Evolutionary conservation across 1,139 yeast genomes (phyloP).

Genomic region (Debaryomyces subglobosus): DNA sequence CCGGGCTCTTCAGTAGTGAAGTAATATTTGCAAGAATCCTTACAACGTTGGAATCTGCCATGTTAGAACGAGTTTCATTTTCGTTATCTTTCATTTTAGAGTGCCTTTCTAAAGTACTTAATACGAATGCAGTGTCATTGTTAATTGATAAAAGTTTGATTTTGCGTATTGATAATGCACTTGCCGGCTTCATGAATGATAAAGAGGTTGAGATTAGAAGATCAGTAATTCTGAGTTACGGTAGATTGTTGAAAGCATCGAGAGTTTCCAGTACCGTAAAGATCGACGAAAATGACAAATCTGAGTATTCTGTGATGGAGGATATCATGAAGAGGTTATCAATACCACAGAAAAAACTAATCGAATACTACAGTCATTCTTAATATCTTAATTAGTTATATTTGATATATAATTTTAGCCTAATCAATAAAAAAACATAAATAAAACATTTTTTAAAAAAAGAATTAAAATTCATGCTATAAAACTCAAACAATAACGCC

Average conservation of each 20-base stretch:
- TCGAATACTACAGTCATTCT: conserved; percentile 38
- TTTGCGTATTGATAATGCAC: conserved; percentile 29
- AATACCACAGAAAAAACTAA: conserved; percentile 37
- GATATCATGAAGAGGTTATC: conserved; percentile 30
- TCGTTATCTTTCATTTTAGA: conserved; percentile 23
- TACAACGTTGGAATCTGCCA: conserved; percentile 13
- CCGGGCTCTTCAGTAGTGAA: conserved; percentile 27
- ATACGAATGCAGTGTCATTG: conserved; percentile 20
- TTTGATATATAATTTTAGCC: conserved; percentile 2
- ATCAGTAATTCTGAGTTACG: conserved; percentile 44
- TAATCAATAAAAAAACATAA: conserved; percentile 3
- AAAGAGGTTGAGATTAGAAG: conserved; percentile 45
- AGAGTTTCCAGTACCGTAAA: conserved; percentile 13
- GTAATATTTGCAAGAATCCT: conserved; percentile 20
- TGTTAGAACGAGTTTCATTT: neutral
- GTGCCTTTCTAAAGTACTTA: conserved; percentile 27
- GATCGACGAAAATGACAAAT: conserved; percentile 7
- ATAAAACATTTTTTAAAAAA: conserved; percentile 8
- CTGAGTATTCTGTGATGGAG: conserved; percentile 22
- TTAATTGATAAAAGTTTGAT: conserved; percentile 26
- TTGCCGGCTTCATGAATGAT: conserved; percentile 30
- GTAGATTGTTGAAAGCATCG: conserved; percentile 32
- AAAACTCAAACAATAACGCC: conserved; percentile 4
- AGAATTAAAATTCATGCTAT: conserved; percentile 9
- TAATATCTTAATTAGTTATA: conserved; percentile 7